These are phyloP conservation scores for Usnea hakonensis DNA, from an alignment of 495 filamentous ascomycete species.

Conservation along the genomic window DNA sequence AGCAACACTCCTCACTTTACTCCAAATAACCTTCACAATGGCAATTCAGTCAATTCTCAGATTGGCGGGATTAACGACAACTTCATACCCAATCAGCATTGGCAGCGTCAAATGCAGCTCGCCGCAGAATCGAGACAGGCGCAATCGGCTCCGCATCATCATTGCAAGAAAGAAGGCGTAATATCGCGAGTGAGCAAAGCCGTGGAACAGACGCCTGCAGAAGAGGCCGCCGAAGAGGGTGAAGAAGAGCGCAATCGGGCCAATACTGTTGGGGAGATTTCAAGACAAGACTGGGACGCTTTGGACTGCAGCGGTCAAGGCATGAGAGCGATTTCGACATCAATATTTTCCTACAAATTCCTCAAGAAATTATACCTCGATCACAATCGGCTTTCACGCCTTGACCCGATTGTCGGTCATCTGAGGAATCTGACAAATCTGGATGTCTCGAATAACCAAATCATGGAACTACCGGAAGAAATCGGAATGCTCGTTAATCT, in stretches of 20 bases:
- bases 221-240: constrained; percentile 55
- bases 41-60: constrained; percentile 51
- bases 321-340: constrained; percentile 65
- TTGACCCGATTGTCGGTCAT: constrained; percentile 71
- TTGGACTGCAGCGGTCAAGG: constrained; percentile 93
- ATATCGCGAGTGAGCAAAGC: constrained; percentile 55
- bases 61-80: constrained; percentile 46
- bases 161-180: constrained; percentile 36
- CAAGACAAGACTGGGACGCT: constrained; percentile 79
- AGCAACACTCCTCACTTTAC: constrained; percentile 70
- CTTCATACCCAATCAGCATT: constrained; percentile 61
- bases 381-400: constrained; percentile 71
- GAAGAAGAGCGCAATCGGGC: constrained; percentile 55
- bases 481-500: constrained; percentile 92
- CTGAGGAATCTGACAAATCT: constrained; percentile 70
- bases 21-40: constrained; percentile 66
- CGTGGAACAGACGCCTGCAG: constrained; percentile 45
- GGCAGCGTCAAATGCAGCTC: constrained; percentile 78
- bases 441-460: constrained; percentile 80
- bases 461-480: constrained; percentile 78
- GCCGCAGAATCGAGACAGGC: constrained; percentile 62
- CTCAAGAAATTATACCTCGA: constrained; percentile 84
- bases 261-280: constrained; percentile 45
- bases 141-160: constrained; percentile 55
- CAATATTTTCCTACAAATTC: constrained; percentile 80